A percentile compares a stretch with the other conserved stretches of the same genome.
Conservation (phyloP, 208 protist genomes). For the Giardia duodenalis region DNA sequence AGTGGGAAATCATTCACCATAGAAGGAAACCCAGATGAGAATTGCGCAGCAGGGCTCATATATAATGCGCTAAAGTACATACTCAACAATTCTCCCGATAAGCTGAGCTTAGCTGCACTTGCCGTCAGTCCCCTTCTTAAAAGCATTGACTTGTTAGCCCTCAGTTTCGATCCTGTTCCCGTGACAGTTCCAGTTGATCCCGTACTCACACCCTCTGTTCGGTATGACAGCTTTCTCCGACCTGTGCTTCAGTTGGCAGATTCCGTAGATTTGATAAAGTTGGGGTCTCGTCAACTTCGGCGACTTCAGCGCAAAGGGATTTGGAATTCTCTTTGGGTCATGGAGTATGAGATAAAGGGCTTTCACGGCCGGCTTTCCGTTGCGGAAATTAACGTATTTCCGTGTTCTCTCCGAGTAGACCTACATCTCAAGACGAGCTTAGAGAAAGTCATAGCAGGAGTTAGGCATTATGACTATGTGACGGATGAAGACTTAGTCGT, state of each 20-base stretch:
- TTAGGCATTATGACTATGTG: background rate
- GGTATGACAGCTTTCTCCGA: too few species aligned
- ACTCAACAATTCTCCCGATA: background rate
- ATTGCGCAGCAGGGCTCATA: background rate
- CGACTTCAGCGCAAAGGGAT: background rate
- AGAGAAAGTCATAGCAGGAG: background rate
- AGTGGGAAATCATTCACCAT: background rate
- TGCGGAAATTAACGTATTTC: background rate
- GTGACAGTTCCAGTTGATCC: too few species aligned
- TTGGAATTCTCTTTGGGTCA: background rate
- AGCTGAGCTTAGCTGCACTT: background rate
- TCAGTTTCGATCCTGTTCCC: background rate
- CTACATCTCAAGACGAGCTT: background rate
- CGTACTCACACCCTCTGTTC: too few species aligned
- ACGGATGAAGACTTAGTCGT: background rate
- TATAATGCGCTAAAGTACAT: conserved; percentile 5
- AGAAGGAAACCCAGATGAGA: background rate
- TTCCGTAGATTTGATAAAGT: background rate
- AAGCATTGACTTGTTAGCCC: background rate
- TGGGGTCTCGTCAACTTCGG: background rate
- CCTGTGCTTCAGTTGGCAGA: background rate
- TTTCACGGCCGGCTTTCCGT: background rate
- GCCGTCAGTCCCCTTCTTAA: background rate
- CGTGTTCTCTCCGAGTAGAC: background rate
- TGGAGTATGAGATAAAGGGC: background rate